phyloP scores from a whole-genome alignment of 495 filamentous ascomycete genomes.

The Podospora pseudocomata region DNA sequence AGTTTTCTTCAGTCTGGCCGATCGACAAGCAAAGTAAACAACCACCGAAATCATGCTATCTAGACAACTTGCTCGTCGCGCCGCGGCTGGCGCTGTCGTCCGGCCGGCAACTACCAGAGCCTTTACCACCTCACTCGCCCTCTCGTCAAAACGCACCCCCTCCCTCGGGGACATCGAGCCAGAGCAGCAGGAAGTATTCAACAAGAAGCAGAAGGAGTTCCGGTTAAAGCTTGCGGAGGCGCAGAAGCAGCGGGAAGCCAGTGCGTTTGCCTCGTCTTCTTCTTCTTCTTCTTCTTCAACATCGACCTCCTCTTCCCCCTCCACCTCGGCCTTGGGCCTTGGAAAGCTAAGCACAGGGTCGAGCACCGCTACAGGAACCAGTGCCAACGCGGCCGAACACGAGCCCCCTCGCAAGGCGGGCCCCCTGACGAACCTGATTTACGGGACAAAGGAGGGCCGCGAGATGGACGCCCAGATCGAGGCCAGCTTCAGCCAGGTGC shows the following conservation, averaged over 20 bases:
- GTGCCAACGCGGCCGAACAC: slow-evolving; percentile 41
- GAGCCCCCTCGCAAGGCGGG: slow-evolving; percentile 49
- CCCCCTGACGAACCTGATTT: slow-evolving; percentile 70
- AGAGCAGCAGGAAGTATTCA: slow-evolving; percentile 65
- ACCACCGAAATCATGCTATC: slow-evolving; percentile 29
- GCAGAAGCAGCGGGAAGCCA: slow-evolving; percentile 79
- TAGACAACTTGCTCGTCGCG: slow-evolving; percentile 31
- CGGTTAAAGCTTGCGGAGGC: slow-evolving; percentile 73
- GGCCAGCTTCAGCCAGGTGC: slow-evolving; percentile 85
- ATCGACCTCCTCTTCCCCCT: slow-evolving; percentile 34
- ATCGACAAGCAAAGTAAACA: slow-evolving; percentile 7
- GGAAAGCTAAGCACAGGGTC: slow-evolving; percentile 61
- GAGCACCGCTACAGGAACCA: slow-evolving; percentile 44
- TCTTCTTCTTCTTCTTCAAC: slow-evolving; percentile 54
- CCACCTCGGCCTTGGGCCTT: slow-evolving; percentile 43
- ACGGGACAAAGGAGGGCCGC: slow-evolving; percentile 90
- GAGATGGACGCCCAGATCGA: slow-evolving; percentile 93
- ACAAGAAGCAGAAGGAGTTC: slow-evolving; percentile 77
- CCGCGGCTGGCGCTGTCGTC: slow-evolving; percentile 10
- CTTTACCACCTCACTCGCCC: slow-evolving; percentile 56
- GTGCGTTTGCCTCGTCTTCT: slow-evolving; percentile 48
- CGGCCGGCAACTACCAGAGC: slow-evolving; percentile 42
- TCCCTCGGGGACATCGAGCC: slow-evolving; percentile 77
- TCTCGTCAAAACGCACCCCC: slow-evolving; percentile 56
- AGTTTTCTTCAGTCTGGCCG: slow-evolving; percentile 17